phyloP scores from a whole-genome alignment of 73 alveolate genomes.

The Paramecium primaurelia region DNA sequence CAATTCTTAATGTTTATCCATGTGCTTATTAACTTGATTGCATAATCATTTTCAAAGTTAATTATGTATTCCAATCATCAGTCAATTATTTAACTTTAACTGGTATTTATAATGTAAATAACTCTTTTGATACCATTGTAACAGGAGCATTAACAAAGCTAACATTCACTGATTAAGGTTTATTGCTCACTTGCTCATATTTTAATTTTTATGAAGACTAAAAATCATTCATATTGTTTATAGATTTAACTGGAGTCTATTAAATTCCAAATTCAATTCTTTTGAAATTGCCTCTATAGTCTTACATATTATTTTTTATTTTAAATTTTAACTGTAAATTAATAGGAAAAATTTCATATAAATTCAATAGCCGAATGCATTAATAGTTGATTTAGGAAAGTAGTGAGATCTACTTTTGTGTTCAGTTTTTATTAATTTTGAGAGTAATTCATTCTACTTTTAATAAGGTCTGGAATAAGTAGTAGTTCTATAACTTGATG shows the following conservation, averaged over 20 bases:
- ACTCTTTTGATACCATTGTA: slow-evolving; percentile 47
- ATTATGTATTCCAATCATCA: slow-evolving; percentile 52
- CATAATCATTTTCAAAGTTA: slow-evolving; percentile 50
- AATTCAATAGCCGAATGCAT: not conserved
- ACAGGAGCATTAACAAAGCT: not conserved
- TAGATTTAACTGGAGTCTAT: slow-evolving; percentile 28
- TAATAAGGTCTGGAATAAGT: not conserved
- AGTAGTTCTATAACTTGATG: not conserved
- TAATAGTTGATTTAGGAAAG: not conserved
- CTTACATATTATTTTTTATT: not conserved
- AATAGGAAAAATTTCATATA: not conserved
- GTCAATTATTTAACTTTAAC: slow-evolving; percentile 47
- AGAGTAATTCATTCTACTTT: not conserved
- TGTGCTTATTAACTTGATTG: slow-evolving; percentile 32
- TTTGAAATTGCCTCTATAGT: slow-evolving; percentile 23
- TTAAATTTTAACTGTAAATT: slow-evolving; percentile 21
- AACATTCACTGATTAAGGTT: not conserved
- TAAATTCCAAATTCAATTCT: slow-evolving; percentile 33
- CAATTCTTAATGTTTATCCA: slow-evolving; percentile 51
- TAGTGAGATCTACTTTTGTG: not conserved
- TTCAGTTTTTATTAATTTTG: not conserved
- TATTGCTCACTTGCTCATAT: slow-evolving; percentile 36
- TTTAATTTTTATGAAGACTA: slow-evolving; percentile 49
- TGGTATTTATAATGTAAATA: slow-evolving; percentile 29
- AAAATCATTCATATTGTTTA: slow-evolving; percentile 48